These are phyloP conservation scores for Auriscalpium vulgare DNA, from an alignment of 768 basidiomycete genomes.

Conservation along the genomic window DNA sequence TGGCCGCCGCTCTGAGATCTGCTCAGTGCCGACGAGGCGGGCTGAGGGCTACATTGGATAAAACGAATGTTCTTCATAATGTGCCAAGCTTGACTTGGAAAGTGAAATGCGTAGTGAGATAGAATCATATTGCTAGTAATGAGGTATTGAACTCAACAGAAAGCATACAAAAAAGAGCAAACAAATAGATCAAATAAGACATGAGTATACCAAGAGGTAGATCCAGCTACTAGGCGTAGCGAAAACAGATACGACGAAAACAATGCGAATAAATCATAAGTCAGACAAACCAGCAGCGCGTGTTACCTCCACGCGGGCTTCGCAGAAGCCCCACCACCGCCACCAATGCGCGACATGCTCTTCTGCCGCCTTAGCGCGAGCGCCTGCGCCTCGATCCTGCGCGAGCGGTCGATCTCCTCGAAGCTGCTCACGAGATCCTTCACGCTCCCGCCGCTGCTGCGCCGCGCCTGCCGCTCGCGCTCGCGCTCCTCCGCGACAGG, in stretches of 20 bases:
- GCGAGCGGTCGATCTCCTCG: slow-evolving; percentile 37
- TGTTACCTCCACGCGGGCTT: slow-evolving; percentile 17
- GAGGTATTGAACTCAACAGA: too few species aligned
- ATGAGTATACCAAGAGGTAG: too few species aligned
- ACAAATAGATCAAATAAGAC: too few species aligned
- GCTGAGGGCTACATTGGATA: too few species aligned
- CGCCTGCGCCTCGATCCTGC: slow-evolving; percentile 18
- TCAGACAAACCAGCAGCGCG: background rate
- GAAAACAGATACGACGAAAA: background rate
- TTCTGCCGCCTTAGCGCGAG: slow-evolving; percentile 29
- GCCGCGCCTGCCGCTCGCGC: slow-evolving; percentile 30
- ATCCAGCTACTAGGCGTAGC: too few species aligned
- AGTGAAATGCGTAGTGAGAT: too few species aligned
- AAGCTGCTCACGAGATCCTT: slow-evolving; percentile 63
- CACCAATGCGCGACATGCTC: slow-evolving; percentile 25
- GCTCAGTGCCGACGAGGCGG: too few species aligned
- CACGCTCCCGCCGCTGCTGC: slow-evolving; percentile 64
- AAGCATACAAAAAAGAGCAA: too few species aligned
- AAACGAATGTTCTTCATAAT: too few species aligned
- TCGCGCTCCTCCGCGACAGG: slow-evolving; percentile 23
- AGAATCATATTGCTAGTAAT: too few species aligned
- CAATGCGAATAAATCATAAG: background rate
- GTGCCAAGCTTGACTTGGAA: too few species aligned
- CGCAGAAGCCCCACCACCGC: background rate
- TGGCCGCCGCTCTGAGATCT: too few species aligned